Base-by-base conservation (phyloP, 1,139 yeast species). In the Pneumocystis jirovecii region DNA sequence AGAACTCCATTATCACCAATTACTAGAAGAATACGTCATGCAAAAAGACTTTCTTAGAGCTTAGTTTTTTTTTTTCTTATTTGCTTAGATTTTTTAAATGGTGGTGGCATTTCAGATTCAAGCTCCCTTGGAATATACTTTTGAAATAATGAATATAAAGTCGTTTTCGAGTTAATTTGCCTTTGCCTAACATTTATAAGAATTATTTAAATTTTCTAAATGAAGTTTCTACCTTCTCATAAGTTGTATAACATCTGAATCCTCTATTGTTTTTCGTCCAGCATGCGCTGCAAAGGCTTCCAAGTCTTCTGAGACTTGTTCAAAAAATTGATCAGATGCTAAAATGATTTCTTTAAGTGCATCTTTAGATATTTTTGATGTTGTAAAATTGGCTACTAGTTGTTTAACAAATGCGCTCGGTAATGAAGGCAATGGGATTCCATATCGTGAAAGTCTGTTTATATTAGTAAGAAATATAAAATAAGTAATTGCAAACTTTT, bases 241-340 rank as follows among this genome's bases (percentile, higher is more conserved):
- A 35, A 75, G 67, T 59, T 69, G 69, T 57, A 70, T 61, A 3
- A 71, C 75, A 65, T 75, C 77, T 12, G 70, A 63, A 2, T 70
- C 68, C 37, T 74, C 75, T 15, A 75, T 68, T 0, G 70, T 70
- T 62, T 71, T 72, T 21, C 76, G 69, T 35, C 69, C 69, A 21
- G 74, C 72, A 64, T 74, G 76, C 12, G 65, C 66, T 0, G 77
- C 71, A 64, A 73, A 74, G 1, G 73, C 72, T 1, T 69, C 66
- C 29, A 75, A 64, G 65, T 74, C 76, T 3, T 63, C 66, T 12
- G 72, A 65, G 0, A 67, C 68, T 65, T 73, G 75, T 29, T 68
- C 71, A 61, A 75, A 72, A 66, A 70, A 75, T 56, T 42, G 63
- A 21, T 74, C 70, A 1, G 76, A 71, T 2, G 71, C 72, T 1